Evolutionary conservation across 345 rosid genomes (phyloP).

Genomic region (Salix viminalis): DNA sequence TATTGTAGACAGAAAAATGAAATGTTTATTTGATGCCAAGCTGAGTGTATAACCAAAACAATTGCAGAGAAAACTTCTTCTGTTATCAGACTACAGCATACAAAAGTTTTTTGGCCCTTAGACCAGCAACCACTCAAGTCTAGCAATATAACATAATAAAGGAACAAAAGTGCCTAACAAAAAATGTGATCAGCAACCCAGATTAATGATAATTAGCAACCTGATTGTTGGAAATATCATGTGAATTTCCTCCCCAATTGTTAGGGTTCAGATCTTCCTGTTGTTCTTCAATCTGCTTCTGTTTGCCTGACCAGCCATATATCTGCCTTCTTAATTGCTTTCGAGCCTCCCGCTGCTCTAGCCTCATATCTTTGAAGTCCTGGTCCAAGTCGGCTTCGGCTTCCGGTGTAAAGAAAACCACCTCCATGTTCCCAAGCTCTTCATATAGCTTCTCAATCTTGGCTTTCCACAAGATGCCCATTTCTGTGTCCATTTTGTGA

Average conservation of each 20-base stretch:
- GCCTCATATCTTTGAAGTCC: slow-evolving; percentile 67
- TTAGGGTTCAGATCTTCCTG: slow-evolving; percentile 5
- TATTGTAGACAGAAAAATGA: not conserved
- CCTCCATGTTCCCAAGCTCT: slow-evolving; percentile 73
- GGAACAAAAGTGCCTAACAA: not conserved
- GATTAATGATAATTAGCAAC: slow-evolving; percentile 13
- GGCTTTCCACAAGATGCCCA: slow-evolving; percentile 87
- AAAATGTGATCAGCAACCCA: not conserved
- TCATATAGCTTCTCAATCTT: slow-evolving; percentile 84
- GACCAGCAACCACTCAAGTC: not conserved
- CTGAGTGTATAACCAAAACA: not conserved
- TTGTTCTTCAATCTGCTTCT: slow-evolving; percentile 16
- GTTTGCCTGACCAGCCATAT: slow-evolving; percentile 28
- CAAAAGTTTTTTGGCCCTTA: not conserved
- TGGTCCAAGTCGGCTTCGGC: slow-evolving; percentile 74
- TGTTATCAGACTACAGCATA: not conserved
- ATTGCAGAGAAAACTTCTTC: not conserved
- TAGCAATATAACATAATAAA: not conserved
- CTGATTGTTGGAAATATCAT: slow-evolving; percentile 10
- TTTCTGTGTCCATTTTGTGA: slow-evolving; percentile 89
- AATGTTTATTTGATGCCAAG: not conserved
- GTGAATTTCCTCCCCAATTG: not conserved
- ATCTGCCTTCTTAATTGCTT: slow-evolving; percentile 59
- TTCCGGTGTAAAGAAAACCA: slow-evolving; percentile 66
- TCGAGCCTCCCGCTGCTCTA: slow-evolving; percentile 58